These are phyloP conservation scores for Gastrolobium bilobum DNA, from an alignment of 306 rosid species.

Conservation along the genomic window DNA sequence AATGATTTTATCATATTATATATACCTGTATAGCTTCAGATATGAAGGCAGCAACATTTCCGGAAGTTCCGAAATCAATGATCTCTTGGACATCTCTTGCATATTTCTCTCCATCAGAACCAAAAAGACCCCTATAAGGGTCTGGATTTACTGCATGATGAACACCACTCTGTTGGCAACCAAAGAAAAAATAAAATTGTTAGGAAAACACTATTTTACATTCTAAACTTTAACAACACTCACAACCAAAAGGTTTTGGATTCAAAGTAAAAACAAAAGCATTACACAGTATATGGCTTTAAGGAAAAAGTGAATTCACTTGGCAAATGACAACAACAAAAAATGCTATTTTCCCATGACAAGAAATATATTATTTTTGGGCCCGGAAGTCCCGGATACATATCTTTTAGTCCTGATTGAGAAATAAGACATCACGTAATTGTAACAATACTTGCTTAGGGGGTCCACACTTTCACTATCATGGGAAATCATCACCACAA, in stretches of 20 bases:
- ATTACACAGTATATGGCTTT: not conserved
- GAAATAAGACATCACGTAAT: slow-evolving; percentile 20
- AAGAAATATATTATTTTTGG: slow-evolving; percentile 19
- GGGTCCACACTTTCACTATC: slow-evolving; percentile 47
- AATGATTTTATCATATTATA: too few species aligned
- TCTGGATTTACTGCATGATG: slow-evolving; percentile 95
- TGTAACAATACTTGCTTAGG: slow-evolving; percentile 31
- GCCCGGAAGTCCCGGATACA: not conserved
- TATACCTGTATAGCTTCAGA: slow-evolving; percentile 90
- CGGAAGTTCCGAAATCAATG: slow-evolving; percentile 88
- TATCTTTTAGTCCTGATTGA: not conserved
- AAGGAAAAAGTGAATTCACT: slow-evolving; percentile 23
- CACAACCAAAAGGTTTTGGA: not conserved
- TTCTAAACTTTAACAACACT: not conserved
- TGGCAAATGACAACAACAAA: slow-evolving; percentile 27
- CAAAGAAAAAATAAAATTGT: slow-evolving; percentile 8
- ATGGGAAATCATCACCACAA: slow-evolving; percentile 28
- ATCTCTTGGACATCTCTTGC: slow-evolving; percentile 87
- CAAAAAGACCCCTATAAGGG: slow-evolving; percentile 94
- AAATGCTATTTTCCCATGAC: not conserved
- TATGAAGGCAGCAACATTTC: slow-evolving; percentile 85
- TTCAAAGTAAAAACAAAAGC: not conserved
- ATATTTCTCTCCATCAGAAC: slow-evolving; percentile 92
- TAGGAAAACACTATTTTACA: slow-evolving; percentile 19
- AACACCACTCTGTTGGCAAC: slow-evolving; percentile 75